Base-by-base conservation (phyloP, 352 stramenopile genomes). In the Globisporangium perplexum region DNA sequence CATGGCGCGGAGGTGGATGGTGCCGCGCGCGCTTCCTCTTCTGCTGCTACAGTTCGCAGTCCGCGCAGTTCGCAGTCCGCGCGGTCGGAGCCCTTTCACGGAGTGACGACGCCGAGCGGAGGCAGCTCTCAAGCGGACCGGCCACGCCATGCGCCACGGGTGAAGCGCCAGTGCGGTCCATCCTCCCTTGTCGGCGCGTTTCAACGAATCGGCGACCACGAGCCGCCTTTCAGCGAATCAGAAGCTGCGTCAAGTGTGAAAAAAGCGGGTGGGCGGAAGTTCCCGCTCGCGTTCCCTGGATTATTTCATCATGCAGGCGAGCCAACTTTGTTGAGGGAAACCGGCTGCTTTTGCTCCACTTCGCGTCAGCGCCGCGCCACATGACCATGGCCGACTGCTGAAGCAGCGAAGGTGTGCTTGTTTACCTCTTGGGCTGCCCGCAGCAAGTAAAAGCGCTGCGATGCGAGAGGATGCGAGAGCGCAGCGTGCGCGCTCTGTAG, bases 211-310 rank as follows among this genome's bases (percentile, higher is more conserved):
- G 5, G 41, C 41, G 41, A 7, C 4, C 20, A 20, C n/a, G 6
- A 6, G 11, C 5, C 8, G 3, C 4, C 28, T 28, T 26, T 26
- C 41, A 46, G 41, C 41, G 41, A 46, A 46, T 46, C 18, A 17
- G 17, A 18, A 1, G 11, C 4, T 7, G 5, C 10, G 3, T 28
- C 12, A 18, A 18, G 41, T 26, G 41, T 46, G 41, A 46, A 46
- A 46, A 46, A 46, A 46, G 7, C 12, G n/a, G 28, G 41, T 46
- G 41, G n/a, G 22, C 39, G 39, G 39, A 45, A 46, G 41, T 46
- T 46, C 41, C 41, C 41, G 39, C 12, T 24, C 3, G 1, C 3
- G 10, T 10, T n/a, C n/a, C n/a, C n/a, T n/a, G n/a, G n/a, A n/a
- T n/a, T n/a, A n/a, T n/a, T n/a, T n/a, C n/a, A n/a, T n/a, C n/a